phyloP scores from a whole-genome alignment of 2,329 filamentous ascomycete genomes.

The Zopfia rhizophila region DNA sequence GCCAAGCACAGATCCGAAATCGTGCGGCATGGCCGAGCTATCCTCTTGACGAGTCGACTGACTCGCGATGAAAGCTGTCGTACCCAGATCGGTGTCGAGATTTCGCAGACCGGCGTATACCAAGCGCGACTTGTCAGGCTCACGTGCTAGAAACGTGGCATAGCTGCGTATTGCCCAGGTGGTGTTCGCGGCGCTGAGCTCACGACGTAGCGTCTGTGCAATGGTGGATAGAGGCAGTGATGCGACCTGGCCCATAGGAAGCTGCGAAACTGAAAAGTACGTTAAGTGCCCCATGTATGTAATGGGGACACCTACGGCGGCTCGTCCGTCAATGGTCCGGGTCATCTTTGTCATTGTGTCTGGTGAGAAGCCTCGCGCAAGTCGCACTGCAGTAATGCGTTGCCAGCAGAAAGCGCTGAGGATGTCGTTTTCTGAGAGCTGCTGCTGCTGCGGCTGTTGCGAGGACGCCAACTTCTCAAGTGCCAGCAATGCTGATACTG shows the following conservation, averaged over 20 bases:
- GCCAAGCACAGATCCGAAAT: too few species aligned
- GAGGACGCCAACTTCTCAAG: too few species aligned
- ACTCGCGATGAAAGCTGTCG: too few species aligned
- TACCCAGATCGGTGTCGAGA: conserved; percentile 19
- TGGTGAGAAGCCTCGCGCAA: conserved; percentile 19
- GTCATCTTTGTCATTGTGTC: conserved; percentile 33
- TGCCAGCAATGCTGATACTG: too few species aligned
- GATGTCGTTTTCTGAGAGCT: conserved; percentile 45
- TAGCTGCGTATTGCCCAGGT: conserved; percentile 37
- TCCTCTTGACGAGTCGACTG: too few species aligned
- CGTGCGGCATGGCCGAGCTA: too few species aligned
- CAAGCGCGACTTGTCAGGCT: conserved; percentile 35
- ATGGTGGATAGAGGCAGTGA: conserved; percentile 24
- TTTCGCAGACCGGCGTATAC: conserved; percentile 34
- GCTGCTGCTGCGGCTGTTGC: too few species aligned
- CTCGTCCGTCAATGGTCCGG: conserved; percentile 40
- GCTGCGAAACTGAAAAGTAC: conserved; percentile 29
- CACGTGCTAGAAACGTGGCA: conserved; percentile 40
- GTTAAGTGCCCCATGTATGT: conserved; percentile 44
- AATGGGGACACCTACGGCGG: conserved; percentile 31
- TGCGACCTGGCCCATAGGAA: conserved; percentile 33
- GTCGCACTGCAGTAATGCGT: conserved; percentile 36
- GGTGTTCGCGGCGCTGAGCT: conserved; percentile 35
- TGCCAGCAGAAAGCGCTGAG: conserved; percentile 50
- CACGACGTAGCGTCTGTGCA: conserved; percentile 29